phyloP scores from a whole-genome alignment of 2,329 filamentous ascomycete species.

The Neopestalotiopsis rosae region DNA sequence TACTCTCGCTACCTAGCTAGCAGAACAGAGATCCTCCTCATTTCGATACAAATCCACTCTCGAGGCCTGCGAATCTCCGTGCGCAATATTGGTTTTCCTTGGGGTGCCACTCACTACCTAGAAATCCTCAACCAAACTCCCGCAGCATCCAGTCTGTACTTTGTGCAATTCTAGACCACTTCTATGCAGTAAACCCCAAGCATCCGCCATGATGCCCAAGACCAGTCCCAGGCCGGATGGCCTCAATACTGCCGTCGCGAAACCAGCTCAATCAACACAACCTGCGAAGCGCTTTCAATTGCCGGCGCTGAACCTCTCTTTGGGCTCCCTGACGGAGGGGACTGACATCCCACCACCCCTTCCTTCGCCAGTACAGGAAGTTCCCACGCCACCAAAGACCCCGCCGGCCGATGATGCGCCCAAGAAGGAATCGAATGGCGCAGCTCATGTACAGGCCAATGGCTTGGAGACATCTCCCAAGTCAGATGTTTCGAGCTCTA shows the following conservation, averaged over 20 bases:
- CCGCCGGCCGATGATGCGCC: constrained; percentile 29
- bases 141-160: neutral
- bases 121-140: neutral
- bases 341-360: constrained; percentile 65
- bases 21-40: constrained; percentile 1
- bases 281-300: constrained; percentile 56
- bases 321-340: constrained; percentile 64
- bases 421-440: constrained; percentile 32
- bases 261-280: constrained; percentile 1
- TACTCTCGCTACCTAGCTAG: neutral
- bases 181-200: neutral
- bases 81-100: neutral
- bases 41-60: constrained; percentile 1
- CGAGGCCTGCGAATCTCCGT: constrained; percentile 3
- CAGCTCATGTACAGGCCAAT: constrained; percentile 46
- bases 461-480: constrained; percentile 38
- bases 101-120: neutral
- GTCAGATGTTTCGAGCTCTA: constrained; percentile 33
- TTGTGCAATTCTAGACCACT: neutral
- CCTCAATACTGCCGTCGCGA: neutral
- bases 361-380: constrained; percentile 57
- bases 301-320: constrained; percentile 63
- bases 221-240: constrained; percentile 12
- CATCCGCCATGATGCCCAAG: constrained; percentile 16
- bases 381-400: constrained; percentile 49